Evolutionary conservation across 2,329 filamentous ascomycete genomes (phyloP).

Genomic region (Ophiostoma australiae): DNA sequence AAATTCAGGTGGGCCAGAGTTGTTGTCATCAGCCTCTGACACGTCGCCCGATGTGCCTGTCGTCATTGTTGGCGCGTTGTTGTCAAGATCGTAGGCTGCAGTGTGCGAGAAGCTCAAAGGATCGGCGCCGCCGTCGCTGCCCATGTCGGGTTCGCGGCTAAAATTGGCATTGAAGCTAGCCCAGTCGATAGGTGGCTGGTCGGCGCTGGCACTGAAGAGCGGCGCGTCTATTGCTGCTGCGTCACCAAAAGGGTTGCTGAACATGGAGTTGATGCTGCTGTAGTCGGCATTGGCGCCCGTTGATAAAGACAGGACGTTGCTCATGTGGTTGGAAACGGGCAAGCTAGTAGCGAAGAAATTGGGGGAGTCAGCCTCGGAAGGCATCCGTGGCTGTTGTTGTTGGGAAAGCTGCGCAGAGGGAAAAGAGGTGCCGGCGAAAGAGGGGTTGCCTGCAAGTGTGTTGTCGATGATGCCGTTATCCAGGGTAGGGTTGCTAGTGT

Average conservation of each 20-base stretch:
- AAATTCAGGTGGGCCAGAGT: constrained; percentile 35
- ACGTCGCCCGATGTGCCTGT: constrained; percentile 62
- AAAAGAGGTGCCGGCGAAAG: constrained; percentile 13
- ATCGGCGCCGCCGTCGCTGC: constrained; percentile 44
- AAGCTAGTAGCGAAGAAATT: constrained; percentile 44
- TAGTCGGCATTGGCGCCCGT: constrained; percentile 52
- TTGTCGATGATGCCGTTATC: constrained; percentile 26
- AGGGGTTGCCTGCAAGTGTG: constrained; percentile 36
- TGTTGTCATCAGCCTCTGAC: constrained; percentile 58
- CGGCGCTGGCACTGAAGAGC: constrained; percentile 58
- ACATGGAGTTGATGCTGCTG: constrained; percentile 36
- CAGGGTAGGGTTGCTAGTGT: constrained; percentile 21
- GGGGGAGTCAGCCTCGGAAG: constrained; percentile 59
- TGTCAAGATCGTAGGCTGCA: constrained; percentile 47
- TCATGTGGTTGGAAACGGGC: constrained; percentile 37
- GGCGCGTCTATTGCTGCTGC: constrained; percentile 51
- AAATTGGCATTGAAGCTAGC: constrained; percentile 48
- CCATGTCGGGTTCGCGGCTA: constrained; percentile 33
- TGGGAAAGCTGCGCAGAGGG: constrained; percentile 28
- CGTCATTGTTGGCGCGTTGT: constrained; percentile 50
- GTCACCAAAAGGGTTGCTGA: background rate
- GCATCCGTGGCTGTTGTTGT: constrained; percentile 49
- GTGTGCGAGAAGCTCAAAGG: constrained; percentile 53
- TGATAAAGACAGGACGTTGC: constrained; percentile 43
- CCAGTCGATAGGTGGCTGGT: constrained; percentile 52